Evolutionary conservation across 2,329 filamentous ascomycete species (phyloP).

Genomic region (Pyrenochaeta sp.): DNA sequence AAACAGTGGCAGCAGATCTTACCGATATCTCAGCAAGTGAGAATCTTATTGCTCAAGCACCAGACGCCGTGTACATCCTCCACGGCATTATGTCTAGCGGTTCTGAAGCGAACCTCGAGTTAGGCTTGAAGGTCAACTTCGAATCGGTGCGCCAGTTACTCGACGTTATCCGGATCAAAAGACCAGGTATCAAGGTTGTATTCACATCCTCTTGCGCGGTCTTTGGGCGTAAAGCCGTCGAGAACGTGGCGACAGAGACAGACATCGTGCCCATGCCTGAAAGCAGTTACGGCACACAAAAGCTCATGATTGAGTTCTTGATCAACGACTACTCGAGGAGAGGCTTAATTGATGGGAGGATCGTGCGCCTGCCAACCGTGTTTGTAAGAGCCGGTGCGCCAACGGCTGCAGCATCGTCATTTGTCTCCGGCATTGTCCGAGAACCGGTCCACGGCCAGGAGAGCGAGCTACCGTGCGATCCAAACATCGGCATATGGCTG

Average conservation of each 20-base stretch:
- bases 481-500: conserved; percentile 65
- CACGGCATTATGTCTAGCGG: conserved; percentile 74
- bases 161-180: conserved; percentile 59
- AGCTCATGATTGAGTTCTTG: conserved; percentile 68
- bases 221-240: conserved; percentile 66
- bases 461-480: conserved; percentile 60
- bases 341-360: conserved; percentile 66
- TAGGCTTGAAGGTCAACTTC: conserved; percentile 68
- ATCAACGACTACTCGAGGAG: conserved; percentile 70
- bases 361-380: conserved; percentile 68
- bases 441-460: conserved; percentile 67
- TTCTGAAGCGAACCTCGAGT: conserved; percentile 67
- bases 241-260: conserved; percentile 45
- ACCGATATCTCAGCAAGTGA: conserved; percentile 45
- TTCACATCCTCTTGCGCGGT: conserved; percentile 71
- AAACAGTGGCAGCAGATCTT: conserved; percentile 62
- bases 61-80: conserved; percentile 62
- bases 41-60: conserved; percentile 34
- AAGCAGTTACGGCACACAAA: conserved; percentile 70
- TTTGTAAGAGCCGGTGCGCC: conserved; percentile 68
- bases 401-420: conserved; percentile 69
- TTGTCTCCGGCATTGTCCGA: conserved; percentile 70
- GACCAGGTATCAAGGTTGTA: conserved; percentile 65
- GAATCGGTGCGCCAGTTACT: conserved; percentile 66
- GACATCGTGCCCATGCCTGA: conserved; percentile 66